phyloP scores from a whole-genome alignment of 2,329 filamentous ascomycete genomes.

The Coleophoma crateriformis region DNA sequence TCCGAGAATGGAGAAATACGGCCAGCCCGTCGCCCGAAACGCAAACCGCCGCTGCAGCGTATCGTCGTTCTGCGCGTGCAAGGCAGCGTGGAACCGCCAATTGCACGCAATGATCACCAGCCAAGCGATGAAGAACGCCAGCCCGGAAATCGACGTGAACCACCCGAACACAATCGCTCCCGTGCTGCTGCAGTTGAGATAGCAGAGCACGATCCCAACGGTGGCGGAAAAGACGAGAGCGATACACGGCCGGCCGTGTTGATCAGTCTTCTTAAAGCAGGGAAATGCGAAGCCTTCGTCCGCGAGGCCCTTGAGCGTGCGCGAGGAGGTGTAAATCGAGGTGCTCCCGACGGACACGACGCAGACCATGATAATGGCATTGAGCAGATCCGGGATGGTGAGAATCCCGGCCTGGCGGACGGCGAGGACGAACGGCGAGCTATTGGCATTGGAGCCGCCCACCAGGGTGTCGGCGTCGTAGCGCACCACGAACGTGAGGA shows the following conservation, averaged over 20 bases:
- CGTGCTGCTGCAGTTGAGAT: constrained; percentile 53
- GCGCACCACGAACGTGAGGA: constrained; percentile 40
- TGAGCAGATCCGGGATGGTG: constrained; percentile 49
- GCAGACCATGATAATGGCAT: constrained; percentile 47
- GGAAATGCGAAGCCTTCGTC: constrained; percentile 51
- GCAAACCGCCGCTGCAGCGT: constrained; percentile 1
- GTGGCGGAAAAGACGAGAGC: constrained; percentile 45
- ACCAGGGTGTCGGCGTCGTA: constrained; percentile 32
- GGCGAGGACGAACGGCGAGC: constrained; percentile 49
- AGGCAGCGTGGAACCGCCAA: constrained; percentile 52
- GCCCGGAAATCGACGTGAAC: constrained; percentile 62
- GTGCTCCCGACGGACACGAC: constrained; percentile 51
- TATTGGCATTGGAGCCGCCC: constrained; percentile 29
- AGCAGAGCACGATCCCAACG: constrained; percentile 51
- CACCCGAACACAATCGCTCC: constrained; percentile 60
- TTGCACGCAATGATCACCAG: constrained; percentile 55
- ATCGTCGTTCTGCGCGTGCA: constrained; percentile 38
- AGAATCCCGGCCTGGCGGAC: constrained; percentile 41
- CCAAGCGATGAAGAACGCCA: constrained; percentile 64
- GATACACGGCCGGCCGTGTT: constrained; percentile 43
- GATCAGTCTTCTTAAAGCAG: constrained; percentile 48
- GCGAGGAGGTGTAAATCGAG: constrained; percentile 50
- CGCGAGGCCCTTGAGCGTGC: constrained; percentile 48
- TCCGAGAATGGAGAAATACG: constrained; percentile 55
- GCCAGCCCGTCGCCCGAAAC: constrained; percentile 44